These are phyloP conservation scores for Umbelopsis sp. DNA, from an alignment of 192 early-diverging fungal genomes.

Conservation along the genomic window DNA sequence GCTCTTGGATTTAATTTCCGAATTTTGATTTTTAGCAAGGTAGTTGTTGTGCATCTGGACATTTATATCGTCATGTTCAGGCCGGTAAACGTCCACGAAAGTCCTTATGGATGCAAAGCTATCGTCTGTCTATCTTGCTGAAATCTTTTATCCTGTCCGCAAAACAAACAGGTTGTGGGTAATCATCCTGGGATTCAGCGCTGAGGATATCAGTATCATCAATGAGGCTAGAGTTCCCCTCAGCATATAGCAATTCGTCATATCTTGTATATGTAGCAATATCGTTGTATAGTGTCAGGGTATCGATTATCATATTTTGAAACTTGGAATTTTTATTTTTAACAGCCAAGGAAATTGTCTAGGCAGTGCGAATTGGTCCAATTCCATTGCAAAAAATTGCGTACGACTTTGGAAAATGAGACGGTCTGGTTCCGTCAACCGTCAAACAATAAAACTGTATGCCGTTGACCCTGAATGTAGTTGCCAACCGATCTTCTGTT, in stretches of 20 bases:
- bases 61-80: not conserved
- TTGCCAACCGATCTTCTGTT: no score
- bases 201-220: not conserved
- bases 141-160: not conserved
- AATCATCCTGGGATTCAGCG: not conserved
- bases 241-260: not conserved
- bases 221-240: not conserved
- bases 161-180: not conserved
- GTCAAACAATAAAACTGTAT: no score
- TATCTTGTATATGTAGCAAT: conserved; percentile 7
- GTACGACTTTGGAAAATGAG: no score
- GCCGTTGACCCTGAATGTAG: no score
- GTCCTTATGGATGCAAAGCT: not conserved
- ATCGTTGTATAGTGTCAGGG: not conserved
- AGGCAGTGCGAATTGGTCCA: no score
- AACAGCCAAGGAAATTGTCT: no score
- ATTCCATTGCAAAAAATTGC: no score
- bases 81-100: not conserved
- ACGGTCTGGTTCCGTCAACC: no score
- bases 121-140: not conserved
- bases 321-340: no score
- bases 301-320: no score
- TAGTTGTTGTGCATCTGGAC: not conserved
- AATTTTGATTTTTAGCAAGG: not conserved
- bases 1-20: not conserved